Evolutionary conservation across 208 protist genomes (phyloP).

Genomic region (Sergeia podlipaevii): DNA sequence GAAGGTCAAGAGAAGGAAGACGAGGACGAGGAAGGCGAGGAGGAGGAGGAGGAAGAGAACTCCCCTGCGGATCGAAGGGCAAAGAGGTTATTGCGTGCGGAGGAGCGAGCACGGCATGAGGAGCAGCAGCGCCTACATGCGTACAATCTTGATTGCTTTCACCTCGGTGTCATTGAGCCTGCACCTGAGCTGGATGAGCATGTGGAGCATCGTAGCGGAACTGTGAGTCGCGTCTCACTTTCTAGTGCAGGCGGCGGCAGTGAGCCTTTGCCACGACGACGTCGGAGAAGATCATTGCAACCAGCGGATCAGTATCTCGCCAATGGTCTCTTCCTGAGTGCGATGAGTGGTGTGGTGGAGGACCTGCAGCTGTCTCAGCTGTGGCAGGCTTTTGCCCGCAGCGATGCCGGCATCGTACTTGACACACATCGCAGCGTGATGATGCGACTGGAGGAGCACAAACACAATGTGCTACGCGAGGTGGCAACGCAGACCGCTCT

Average conservation of each 20-base stretch:
- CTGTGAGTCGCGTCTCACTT: neutral
- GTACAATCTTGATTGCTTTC: conserved; percentile 13
- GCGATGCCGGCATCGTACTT: conserved; percentile 27
- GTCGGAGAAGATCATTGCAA: neutral
- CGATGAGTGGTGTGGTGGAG: conserved; percentile 40
- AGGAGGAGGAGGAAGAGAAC: too few species aligned
- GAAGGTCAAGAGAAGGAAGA: too few species aligned
- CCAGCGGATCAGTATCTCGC: conserved; percentile 4
- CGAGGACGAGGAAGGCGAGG: too few species aligned
- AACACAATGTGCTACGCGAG: conserved; percentile 38
- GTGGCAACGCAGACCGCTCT: conserved; percentile 49
- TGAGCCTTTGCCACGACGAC: neutral
- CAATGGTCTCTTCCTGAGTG: conserved; percentile 14
- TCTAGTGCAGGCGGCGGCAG: neutral
- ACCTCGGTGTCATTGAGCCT: conserved; percentile 13
- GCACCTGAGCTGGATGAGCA: neutral
- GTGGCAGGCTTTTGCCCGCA: conserved; percentile 53
- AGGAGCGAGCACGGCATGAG: neutral
- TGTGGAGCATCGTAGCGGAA: neutral
- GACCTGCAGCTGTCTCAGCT: conserved; percentile 65
- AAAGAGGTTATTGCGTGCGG: too few species aligned
- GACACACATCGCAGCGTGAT: conserved; percentile 29
- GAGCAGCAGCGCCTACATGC: neutral
- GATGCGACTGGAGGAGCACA: conserved; percentile 13
- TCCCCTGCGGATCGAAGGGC: too few species aligned